Evolutionary conservation across 495 filamentous ascomycete genomes (phyloP).

Genomic region (Xylaria intraflava): DNA sequence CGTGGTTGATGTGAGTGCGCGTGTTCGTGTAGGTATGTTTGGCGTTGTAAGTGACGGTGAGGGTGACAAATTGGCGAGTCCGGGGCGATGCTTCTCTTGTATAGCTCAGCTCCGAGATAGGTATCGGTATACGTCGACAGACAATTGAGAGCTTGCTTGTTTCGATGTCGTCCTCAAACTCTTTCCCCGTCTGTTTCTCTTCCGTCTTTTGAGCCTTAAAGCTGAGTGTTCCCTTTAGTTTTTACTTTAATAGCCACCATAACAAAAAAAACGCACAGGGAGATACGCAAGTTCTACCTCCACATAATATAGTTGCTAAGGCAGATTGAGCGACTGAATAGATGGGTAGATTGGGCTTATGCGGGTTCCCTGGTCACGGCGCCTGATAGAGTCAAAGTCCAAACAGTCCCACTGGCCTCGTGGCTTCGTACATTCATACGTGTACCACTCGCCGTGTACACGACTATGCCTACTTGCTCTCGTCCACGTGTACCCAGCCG

Average conservation of each 20-base stretch:
- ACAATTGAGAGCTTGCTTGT: not conserved
- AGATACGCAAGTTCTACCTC: conserved; percentile 2
- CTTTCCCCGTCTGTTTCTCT: not conserved
- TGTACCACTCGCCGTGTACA: conserved; percentile 25
- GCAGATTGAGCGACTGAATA: not conserved
- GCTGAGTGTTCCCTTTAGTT: not conserved
- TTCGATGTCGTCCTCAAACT: conserved; percentile 2
- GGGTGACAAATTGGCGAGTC: conserved; percentile 3
- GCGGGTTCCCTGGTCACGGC: conserved; percentile 17
- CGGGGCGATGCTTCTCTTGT: conserved; percentile 15
- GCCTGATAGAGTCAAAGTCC: conserved; percentile 20
- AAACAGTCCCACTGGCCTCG: conserved; percentile 4
- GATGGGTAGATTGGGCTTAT: conserved; percentile 11
- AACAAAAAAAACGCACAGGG: not conserved
- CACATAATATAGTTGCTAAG: conserved; percentile 11
- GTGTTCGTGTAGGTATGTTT: conserved; percentile 10
- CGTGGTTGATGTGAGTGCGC: conserved; percentile 7
- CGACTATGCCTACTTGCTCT: conserved; percentile 19
- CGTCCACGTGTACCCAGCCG: conserved; percentile 26
- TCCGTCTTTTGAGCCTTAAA: conserved; percentile 3
- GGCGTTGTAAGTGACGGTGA: conserved; percentile 9
- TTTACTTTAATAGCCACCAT: not conserved
- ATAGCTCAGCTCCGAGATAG: conserved; percentile 4
- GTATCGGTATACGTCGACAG: conserved; percentile 8
- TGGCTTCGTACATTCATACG: conserved; percentile 25